Base-by-base conservation (phyloP, 75 land plant genomes). In the Sequoia sempervirens region DNA sequence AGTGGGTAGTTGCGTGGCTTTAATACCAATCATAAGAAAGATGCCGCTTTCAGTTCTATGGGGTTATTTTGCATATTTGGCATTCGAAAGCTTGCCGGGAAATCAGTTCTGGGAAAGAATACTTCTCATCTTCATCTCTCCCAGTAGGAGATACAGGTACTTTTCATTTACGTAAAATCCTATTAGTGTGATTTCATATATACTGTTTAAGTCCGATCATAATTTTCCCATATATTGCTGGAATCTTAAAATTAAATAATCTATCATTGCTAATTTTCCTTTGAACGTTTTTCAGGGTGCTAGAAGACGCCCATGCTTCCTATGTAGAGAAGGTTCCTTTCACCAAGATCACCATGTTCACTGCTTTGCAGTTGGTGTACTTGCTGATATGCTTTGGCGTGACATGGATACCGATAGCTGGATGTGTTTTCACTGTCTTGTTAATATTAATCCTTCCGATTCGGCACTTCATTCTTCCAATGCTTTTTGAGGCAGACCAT, bases 51-150 rank as follows among this genome's bases (percentile, higher is more conserved):
- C 90, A 53, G 90, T 89, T 5, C 81, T 87, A n/a, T 89, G 87
- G 90, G 90, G 90, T 17, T 89, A 89, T 84, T 89, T 89, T 80
- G 89, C 90, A 20, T 87, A 56, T 87, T 88, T 89, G 90, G 90
- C 89, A 6, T 56, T 87, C 15, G 90, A 89, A 15, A 89, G 89
- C 83, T 87, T 89, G 84, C 90, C 90, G 9, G 90, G 90, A 54
- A 89, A 89, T 70, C 90, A 87, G 52, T 88, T 89, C 72, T 89
- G 90, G 89, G 89, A 83, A 54, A 88, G 90, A 78, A 76, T 88
- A n/a, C 80, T 86, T 41, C 89, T 89, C 26, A 76, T 89, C 9
- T 82, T 88, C 75, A 85, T 82, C 26, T n/a, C 90, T 14, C 73
- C 88, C 1, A 56, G 82, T 40, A 85, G 85, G 13, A 76, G 85